A percentile compares a stretch with the other conserved stretches of the same genome.
Conservation (phyloP, 495 filamentous ascomycete species). For the Penicillium canariense region DNA sequence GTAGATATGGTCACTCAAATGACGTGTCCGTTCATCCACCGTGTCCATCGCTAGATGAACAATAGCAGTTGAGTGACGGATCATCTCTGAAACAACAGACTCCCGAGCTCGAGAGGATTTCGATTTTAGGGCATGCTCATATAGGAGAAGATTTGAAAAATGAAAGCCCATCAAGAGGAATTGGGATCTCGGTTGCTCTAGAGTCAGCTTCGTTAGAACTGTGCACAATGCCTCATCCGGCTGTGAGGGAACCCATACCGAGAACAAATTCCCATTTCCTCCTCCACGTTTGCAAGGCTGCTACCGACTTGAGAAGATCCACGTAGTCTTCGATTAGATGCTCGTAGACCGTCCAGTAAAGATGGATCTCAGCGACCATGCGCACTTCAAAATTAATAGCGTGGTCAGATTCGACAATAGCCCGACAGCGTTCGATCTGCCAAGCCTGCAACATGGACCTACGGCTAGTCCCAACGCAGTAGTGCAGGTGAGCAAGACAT, state of each 20-base stretch:
- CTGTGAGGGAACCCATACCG: conserved; percentile 22
- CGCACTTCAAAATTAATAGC: conserved; percentile 45
- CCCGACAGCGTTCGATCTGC: conserved; percentile 39
- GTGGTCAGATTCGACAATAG: conserved; percentile 37
- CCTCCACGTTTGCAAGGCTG: conserved; percentile 37
- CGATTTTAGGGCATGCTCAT: conserved; percentile 41
- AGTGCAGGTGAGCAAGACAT: conserved; percentile 45
- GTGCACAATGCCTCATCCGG: not conserved
- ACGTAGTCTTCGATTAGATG: conserved; percentile 22
- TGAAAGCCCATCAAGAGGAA: conserved; percentile 49
- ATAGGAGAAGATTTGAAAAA: conserved; percentile 44
- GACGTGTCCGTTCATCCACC: conserved; percentile 43
- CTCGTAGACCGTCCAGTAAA: conserved; percentile 47
- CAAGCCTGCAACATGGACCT: conserved; percentile 34
- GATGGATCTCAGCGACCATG: conserved; percentile 46
- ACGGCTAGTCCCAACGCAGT: conserved; percentile 46
- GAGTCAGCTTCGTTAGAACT: not conserved
- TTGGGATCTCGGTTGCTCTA: conserved; percentile 48
- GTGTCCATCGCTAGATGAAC: conserved; percentile 48
- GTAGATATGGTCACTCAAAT: conserved; percentile 49
- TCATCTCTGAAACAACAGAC: conserved; percentile 42
- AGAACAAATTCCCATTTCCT: conserved; percentile 41
- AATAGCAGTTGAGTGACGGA: conserved; percentile 39
- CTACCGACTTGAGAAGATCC: conserved; percentile 33
- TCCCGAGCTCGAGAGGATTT: conserved; percentile 34